Conservation (phyloP, 169 alveolate genomes). For the Nephromyces sp. region DNA sequence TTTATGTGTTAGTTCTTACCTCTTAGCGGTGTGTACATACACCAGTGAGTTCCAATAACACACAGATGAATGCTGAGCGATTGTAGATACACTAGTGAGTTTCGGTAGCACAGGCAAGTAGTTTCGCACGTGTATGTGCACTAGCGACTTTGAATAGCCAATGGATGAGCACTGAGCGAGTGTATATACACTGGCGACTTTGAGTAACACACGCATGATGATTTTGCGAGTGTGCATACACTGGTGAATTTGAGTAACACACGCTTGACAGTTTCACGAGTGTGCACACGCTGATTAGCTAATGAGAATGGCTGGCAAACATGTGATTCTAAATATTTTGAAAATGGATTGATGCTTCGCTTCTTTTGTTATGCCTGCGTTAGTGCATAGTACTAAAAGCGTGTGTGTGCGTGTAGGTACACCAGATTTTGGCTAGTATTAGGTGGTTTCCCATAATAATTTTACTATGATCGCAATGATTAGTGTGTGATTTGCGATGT, state of each 20-base stretch:
- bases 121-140: background rate
- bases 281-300: background rate
- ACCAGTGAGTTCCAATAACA: background rate
- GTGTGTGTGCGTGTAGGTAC: too few species aligned
- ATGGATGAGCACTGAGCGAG: too few species aligned
- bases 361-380: too few species aligned
- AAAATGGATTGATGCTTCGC: too few species aligned
- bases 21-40: background rate
- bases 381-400: too few species aligned
- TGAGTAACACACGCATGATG: background rate
- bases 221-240: background rate
- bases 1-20: background rate
- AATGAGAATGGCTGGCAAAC: too few species aligned
- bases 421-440: too few species aligned
- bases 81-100: background rate
- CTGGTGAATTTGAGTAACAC: background rate
- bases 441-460: background rate
- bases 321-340: too few species aligned
- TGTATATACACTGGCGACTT: background rate
- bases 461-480: background rate
- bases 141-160: background rate
- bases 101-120: background rate
- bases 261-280: too few species aligned
- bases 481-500: background rate
- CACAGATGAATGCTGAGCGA: background rate